phyloP scores from a whole-genome alignment of 2,329 filamentous ascomycete species.

The Penicillium occitanis region DNA sequence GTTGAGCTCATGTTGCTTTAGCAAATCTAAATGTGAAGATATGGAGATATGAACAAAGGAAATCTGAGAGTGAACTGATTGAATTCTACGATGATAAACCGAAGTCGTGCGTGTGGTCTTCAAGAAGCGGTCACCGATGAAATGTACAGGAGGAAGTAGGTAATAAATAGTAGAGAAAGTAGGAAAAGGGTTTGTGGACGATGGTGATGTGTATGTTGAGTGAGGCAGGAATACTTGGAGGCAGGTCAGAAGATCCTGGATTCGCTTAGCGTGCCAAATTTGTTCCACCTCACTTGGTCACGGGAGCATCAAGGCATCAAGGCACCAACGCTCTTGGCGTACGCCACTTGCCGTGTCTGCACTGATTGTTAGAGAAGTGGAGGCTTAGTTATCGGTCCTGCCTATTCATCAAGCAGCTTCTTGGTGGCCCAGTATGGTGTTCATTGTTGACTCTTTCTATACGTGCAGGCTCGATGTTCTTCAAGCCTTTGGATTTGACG shows the following conservation, averaged over 20 bases:
- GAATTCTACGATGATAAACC: slow-evolving; percentile 19
- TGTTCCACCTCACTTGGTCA: slow-evolving; percentile 10
- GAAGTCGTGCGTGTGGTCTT: neutral
- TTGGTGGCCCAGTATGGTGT: slow-evolving; percentile 22
- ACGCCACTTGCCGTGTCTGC: slow-evolving; percentile 9
- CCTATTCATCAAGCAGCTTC: neutral
- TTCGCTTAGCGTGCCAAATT: slow-evolving; percentile 25
- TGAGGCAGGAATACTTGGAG: neutral
- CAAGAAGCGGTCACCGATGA: neutral
- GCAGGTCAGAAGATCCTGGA: slow-evolving; percentile 20
- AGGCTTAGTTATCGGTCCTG: neutral
- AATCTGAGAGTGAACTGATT: slow-evolving; percentile 16
- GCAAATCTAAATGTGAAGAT: slow-evolving; percentile 16
- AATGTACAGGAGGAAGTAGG: neutral
- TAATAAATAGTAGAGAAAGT: neutral
- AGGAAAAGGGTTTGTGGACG: neutral
- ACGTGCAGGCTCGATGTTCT: slow-evolving; percentile 77
- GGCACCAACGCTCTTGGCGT: slow-evolving; percentile 17
- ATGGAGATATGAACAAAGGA: slow-evolving; percentile 19
- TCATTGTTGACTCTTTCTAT: slow-evolving; percentile 15
- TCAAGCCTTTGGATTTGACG: slow-evolving; percentile 92
- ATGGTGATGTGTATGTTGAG: neutral
- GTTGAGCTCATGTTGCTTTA: slow-evolving; percentile 39
- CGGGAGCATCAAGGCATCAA: slow-evolving; percentile 9
- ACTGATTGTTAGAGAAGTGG: neutral